Evolutionary conservation across 768 basidiomycete genomes (phyloP).

Genomic region (Auriscalpium vulgare): DNA sequence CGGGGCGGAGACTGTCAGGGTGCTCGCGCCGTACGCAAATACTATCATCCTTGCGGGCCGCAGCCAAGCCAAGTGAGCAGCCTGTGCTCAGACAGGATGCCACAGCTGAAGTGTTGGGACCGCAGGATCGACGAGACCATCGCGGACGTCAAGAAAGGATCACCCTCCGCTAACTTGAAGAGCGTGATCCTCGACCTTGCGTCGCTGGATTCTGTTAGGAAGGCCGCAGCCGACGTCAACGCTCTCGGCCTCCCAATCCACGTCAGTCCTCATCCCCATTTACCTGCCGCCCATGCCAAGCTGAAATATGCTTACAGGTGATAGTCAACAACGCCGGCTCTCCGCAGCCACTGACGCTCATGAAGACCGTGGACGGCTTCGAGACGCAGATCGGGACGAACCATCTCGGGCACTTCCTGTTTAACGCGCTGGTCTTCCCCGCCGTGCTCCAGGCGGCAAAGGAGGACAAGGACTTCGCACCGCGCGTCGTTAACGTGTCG

Average conservation of each 20-base stretch:
- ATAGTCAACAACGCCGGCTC: neutral
- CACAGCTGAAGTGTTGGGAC: neutral
- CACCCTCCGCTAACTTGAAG: neutral
- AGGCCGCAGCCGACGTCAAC: neutral
- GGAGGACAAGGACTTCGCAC: neutral
- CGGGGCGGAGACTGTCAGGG: neutral
- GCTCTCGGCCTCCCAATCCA: neutral
- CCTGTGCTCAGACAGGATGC: neutral
- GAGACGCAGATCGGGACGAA: neutral
- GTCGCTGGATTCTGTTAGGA: neutral
- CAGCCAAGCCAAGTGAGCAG: neutral
- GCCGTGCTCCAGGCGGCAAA: neutral
- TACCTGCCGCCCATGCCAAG: neutral
- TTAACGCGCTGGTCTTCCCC: neutral
- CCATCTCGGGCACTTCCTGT: neutral
- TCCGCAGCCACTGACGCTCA: neutral
- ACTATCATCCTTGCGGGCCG: neutral
- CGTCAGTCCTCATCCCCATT: neutral
- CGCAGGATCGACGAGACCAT: neutral
- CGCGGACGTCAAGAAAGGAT: neutral
- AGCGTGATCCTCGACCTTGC: neutral
- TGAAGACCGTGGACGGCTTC: neutral
- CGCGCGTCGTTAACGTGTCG: neutral
- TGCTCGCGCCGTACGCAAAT: neutral
- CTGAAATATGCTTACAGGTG: neutral